Conservation (phyloP, 768 basidiomycete genomes). For the Pleurotus cornucopiae region DNA sequence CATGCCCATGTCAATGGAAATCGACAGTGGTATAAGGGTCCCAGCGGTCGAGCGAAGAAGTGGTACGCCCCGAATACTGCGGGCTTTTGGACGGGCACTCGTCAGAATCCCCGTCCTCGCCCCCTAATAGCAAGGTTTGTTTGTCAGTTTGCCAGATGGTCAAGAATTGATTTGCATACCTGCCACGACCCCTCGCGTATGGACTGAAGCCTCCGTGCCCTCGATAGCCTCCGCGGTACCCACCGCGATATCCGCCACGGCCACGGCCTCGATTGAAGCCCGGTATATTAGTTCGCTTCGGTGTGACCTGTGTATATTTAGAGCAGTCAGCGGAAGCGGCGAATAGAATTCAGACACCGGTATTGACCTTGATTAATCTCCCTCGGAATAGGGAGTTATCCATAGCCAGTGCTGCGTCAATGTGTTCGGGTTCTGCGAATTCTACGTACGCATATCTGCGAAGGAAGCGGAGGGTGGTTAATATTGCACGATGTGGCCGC, state of each 20-base stretch:
- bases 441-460: slow-evolving; percentile 96
- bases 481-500: slow-evolving; percentile 8
- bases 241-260: slow-evolving; percentile 56
- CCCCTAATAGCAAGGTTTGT: slow-evolving; percentile 35
- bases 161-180: slow-evolving; percentile 40
- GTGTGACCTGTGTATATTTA: slow-evolving; percentile 62
- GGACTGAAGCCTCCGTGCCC: slow-evolving; percentile 53
- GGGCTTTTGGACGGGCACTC: slow-evolving; percentile 3
- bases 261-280: slow-evolving; percentile 85
- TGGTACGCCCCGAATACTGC: neutral
- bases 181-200: slow-evolving; percentile 66
- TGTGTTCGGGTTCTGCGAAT: slow-evolving; percentile 89
- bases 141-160: no score
- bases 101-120: slow-evolving; percentile 71
- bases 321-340: no score
- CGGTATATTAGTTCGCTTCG: slow-evolving; percentile 95
- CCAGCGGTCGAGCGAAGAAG: neutral
- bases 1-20: neutral
- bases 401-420: slow-evolving; percentile 87
- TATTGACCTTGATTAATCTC: slow-evolving; percentile 78
- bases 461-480: slow-evolving; percentile 2
- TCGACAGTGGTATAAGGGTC: no score
- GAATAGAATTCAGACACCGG: neutral
- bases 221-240: slow-evolving; percentile 46
- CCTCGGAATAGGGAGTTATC: slow-evolving; percentile 97